Conservation (phyloP, 805 yeast species). For the Candida verbasci region DNA sequence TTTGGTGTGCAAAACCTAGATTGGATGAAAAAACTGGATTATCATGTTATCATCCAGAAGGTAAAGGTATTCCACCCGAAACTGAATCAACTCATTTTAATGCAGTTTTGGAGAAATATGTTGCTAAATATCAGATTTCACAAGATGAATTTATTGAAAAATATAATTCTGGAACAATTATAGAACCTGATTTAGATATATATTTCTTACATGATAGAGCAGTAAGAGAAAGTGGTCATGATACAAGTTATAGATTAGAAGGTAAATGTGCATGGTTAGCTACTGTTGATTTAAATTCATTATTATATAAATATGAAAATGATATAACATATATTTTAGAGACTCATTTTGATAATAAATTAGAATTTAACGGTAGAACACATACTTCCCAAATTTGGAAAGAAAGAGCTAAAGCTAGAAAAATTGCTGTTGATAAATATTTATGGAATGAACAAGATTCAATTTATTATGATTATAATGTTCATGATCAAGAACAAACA, state of each 20-base stretch:
- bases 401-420: slow-evolving; percentile 51
- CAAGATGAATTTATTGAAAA: slow-evolving; percentile 58
- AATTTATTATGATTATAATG: slow-evolving; percentile 80
- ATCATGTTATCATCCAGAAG: slow-evolving; percentile 87
- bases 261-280: slow-evolving; percentile 87
- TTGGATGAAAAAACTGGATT: slow-evolving; percentile 69
- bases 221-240: slow-evolving; percentile 95
- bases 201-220: slow-evolving; percentile 91
- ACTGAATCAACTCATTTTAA: slow-evolving; percentile 88
- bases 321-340: slow-evolving; percentile 72
- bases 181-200: slow-evolving; percentile 81
- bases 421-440: slow-evolving; percentile 54
- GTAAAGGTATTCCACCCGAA: slow-evolving; percentile 94
- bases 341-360: slow-evolving; percentile 48
- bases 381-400: slow-evolving; percentile 60
- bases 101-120: slow-evolving; percentile 63
- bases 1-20: slow-evolving; percentile 79
- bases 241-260: slow-evolving; percentile 85
- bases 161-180: slow-evolving; percentile 63
- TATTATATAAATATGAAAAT: slow-evolving; percentile 82
- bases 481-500: slow-evolving; percentile 50
- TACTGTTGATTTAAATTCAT: slow-evolving; percentile 82
- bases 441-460: slow-evolving; percentile 81
- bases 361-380: slow-evolving; percentile 18
- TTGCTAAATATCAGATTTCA: slow-evolving; percentile 51